Conservation (phyloP, 768 basidiomycete genomes). For the Tylopilus balloui region DNA sequence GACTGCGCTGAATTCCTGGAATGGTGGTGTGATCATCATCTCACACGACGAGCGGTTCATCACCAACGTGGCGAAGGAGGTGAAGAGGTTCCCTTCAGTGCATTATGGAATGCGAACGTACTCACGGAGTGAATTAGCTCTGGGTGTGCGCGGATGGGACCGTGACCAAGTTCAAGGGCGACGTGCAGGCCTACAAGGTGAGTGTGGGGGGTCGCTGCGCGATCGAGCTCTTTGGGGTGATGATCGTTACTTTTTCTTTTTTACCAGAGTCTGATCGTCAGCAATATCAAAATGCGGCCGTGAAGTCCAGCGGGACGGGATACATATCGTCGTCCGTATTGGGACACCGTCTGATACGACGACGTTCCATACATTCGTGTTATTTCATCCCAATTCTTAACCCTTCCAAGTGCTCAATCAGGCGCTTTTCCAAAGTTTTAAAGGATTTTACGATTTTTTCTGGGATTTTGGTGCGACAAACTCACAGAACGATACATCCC, state of each 20-base stretch:
- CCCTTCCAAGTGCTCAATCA: too few relatives aligned
- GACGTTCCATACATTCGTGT: background rate
- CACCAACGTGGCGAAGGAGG: conserved; percentile 82
- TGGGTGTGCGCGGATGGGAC: conserved; percentile 91
- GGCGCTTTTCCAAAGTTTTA: background rate
- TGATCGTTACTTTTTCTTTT: background rate
- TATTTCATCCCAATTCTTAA: too few relatives aligned
- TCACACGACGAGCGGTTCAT: conserved; percentile 97
- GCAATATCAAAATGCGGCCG: conserved; percentile 60
- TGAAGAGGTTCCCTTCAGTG: conserved; percentile 20
- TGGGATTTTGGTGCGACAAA: background rate
- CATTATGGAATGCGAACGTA: background rate
- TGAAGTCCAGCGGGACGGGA: background rate
- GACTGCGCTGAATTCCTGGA: conserved; percentile 73
- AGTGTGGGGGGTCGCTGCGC: conserved; percentile 6
- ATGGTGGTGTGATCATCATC: conserved; percentile 88
- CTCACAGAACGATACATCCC: background rate
- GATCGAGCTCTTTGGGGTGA: background rate
- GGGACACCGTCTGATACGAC: background rate
- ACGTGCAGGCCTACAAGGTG: conserved; percentile 91
- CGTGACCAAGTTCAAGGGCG: conserved; percentile 80
- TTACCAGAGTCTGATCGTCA: conserved; percentile 66
- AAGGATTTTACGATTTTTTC: background rate
- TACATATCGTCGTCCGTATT: background rate
- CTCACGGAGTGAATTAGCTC: conserved; percentile 44